Conservation (phyloP, 1,139 yeast species). For the Zygoascus hellenicus region DNA sequence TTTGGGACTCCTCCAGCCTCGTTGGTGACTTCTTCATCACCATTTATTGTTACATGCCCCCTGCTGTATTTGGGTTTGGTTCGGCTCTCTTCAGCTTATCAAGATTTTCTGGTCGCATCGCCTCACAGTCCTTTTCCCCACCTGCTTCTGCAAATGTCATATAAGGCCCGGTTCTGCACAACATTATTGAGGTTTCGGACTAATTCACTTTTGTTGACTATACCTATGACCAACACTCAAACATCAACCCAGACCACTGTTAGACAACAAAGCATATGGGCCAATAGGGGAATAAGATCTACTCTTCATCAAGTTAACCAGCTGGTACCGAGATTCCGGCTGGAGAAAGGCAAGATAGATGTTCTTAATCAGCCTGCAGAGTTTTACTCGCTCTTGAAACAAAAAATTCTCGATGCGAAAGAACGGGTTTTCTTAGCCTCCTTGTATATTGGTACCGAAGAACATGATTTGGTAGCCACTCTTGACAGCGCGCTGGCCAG, state of each 20-base stretch:
- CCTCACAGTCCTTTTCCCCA: too few species aligned
- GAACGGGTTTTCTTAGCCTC: constrained; percentile 73
- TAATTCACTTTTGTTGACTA: constrained; percentile 3
- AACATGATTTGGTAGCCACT: constrained; percentile 51
- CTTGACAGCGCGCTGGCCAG: constrained; percentile 44
- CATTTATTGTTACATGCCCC: too few species aligned
- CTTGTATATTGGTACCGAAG: constrained; percentile 78
- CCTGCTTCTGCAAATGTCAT: too few species aligned
- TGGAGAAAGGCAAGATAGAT: constrained; percentile 54
- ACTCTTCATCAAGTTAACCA: constrained; percentile 46
- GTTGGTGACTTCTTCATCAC: too few species aligned
- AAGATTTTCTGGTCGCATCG: too few species aligned
- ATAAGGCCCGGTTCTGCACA: too few species aligned
- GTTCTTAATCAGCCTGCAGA: constrained; percentile 60
- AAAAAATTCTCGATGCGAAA: constrained; percentile 42
- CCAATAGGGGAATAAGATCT: constrained; percentile 25
- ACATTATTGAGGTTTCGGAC: too few species aligned
- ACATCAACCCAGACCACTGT: too few species aligned
- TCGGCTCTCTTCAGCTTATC: too few species aligned
- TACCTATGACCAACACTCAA: background rate
- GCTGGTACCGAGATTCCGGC: constrained; percentile 64
- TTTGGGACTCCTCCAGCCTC: too few species aligned
- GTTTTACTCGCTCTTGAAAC: constrained; percentile 55
- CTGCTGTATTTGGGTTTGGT: too few species aligned
- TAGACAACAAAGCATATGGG: constrained; percentile 6